phyloP scores from a whole-genome alignment of 139 green algal genomes.

The Pleodorina starrii region DNA sequence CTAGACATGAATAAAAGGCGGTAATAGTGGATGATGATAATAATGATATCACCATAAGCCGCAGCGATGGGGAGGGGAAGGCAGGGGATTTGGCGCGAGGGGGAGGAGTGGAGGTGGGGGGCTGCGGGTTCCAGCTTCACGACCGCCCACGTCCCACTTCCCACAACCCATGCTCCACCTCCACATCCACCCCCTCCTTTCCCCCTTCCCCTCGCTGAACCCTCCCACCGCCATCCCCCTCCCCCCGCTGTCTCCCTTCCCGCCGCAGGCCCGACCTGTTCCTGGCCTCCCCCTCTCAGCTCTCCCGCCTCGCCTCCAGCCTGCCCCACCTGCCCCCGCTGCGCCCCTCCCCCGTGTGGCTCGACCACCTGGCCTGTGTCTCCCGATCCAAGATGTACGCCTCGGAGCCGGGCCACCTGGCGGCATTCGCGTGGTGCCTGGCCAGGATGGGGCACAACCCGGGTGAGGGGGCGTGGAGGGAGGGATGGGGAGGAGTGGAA shows the following conservation, averaged over 20 bases:
- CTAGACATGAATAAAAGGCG: no score
- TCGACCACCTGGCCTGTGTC: conserved; percentile 14
- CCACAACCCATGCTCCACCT: no score
- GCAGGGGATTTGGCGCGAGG: no score
- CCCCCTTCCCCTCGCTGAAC: neutral
- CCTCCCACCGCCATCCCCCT: no score
- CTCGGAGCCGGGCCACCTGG: neutral
- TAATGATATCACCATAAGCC: no score
- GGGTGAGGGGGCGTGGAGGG: conserved; percentile 14
- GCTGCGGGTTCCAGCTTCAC: no score
- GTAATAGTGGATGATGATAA: no score
- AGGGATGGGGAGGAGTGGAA: neutral
- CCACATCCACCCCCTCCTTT: neutral
- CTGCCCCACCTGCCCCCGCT: neutral
- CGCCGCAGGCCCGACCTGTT: conserved; percentile 44
- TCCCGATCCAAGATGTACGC: conserved; percentile 35
- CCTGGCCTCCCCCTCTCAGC: conserved; percentile 9
- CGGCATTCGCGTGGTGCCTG: neutral
- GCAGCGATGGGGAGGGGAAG: no score
- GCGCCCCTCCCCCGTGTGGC: neutral
- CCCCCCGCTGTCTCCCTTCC: neutral
- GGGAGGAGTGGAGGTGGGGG: no score
- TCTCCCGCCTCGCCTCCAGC: conserved; percentile 30
- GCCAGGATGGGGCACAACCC: conserved; percentile 25
- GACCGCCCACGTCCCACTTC: no score